Evolutionary conservation across 768 basidiomycete genomes (phyloP).

Genomic region (Lepiota venenata): DNA sequence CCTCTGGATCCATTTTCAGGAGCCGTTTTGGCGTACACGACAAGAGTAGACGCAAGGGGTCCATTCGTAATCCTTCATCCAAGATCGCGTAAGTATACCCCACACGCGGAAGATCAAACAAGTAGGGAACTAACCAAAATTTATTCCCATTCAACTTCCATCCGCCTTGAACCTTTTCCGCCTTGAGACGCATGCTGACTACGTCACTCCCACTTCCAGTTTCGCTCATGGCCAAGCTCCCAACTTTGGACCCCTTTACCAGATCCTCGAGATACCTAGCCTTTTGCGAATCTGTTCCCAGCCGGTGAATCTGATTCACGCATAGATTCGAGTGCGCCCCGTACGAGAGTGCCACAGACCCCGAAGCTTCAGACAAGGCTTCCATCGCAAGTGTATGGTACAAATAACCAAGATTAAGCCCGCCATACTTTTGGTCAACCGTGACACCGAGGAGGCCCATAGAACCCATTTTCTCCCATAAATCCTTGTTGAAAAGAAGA

Average conservation of each 20-base stretch:
- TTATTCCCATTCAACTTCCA: conserved; percentile 88
- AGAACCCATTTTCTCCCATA: conserved; percentile 85
- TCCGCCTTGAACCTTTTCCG: conserved; percentile 73
- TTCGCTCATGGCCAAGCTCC: conserved; percentile 94
- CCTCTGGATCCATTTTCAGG: conserved; percentile 80
- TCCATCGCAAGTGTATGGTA: conserved; percentile 94
- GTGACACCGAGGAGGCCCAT: conserved; percentile 94
- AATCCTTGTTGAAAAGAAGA: conserved; percentile 49
- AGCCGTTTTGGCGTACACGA: conserved; percentile 90
- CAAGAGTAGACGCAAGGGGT: conserved; percentile 83
- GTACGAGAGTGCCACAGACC: conserved; percentile 89
- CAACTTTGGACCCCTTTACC: conserved; percentile 77
- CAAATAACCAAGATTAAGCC: conserved; percentile 79
- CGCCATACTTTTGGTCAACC: conserved; percentile 76
- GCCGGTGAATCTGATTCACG: conserved; percentile 80
- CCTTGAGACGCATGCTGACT: conserved; percentile 87
- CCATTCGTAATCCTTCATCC: conserved; percentile 88
- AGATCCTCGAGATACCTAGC: conserved; percentile 80
- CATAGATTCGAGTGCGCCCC: conserved; percentile 93
- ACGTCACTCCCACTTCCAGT: conserved; percentile 91
- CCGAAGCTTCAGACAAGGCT: conserved; percentile 86
- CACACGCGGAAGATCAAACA: background rate
- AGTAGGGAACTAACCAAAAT: conserved; percentile 65
- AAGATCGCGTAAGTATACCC: conserved; percentile 8
- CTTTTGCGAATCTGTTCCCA: conserved; percentile 83